Percentiles rank a stretch among this genome's conserved stretches.
These are phyloP conservation scores for Boeremia lycopersici DNA, from an alignment of 2,329 filamentous ascomycete genomes.

Conservation along the genomic window DNA sequence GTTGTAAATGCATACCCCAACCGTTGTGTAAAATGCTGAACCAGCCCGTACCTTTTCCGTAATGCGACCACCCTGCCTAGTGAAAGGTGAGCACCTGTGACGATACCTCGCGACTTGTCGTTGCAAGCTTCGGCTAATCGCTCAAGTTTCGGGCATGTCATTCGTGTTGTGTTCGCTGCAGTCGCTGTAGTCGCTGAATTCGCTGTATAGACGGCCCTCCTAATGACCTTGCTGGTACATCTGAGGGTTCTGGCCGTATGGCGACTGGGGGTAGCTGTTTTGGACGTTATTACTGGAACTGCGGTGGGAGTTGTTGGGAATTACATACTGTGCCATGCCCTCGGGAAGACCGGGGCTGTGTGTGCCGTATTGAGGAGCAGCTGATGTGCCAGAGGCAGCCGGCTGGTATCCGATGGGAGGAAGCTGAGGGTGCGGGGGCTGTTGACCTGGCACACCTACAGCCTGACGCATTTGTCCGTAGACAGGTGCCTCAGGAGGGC, in stretches of 20 bases:
- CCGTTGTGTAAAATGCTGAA: slow-evolving; percentile 37
- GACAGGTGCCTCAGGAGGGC: slow-evolving; percentile 52
- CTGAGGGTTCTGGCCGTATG: slow-evolving; percentile 55
- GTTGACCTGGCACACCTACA: slow-evolving; percentile 52
- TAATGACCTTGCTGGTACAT: slow-evolving; percentile 55
- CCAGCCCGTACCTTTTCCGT: slow-evolving; percentile 11
- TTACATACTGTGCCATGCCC: slow-evolving; percentile 57
- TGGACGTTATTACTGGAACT: slow-evolving; percentile 51
- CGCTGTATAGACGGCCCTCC: slow-evolving; percentile 27
- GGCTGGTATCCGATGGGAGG: slow-evolving; percentile 60
- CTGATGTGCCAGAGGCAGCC: slow-evolving; percentile 50
- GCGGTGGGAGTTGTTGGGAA: slow-evolving; percentile 51
- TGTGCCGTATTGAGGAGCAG: slow-evolving; percentile 54
- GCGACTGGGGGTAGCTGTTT: slow-evolving; percentile 58
- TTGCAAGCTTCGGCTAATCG: slow-evolving; percentile 9
- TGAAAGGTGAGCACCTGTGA: not conserved
- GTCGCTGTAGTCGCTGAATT: slow-evolving; percentile 17
- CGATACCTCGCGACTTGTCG: not conserved
- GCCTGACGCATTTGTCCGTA: slow-evolving; percentile 54
- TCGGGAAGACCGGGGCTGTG: slow-evolving; percentile 55
- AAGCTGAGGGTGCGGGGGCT: slow-evolving; percentile 54
- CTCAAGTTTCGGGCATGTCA: slow-evolving; percentile 28
- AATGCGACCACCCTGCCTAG: not conserved
- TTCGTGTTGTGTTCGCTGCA: slow-evolving; percentile 27
- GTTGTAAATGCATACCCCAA: slow-evolving; percentile 47